Percentiles rank a stretch among this genome's conserved stretches.
phyloP scores from a whole-genome alignment of 768 basidiomycete species.

The Trametes elegans region DNA sequence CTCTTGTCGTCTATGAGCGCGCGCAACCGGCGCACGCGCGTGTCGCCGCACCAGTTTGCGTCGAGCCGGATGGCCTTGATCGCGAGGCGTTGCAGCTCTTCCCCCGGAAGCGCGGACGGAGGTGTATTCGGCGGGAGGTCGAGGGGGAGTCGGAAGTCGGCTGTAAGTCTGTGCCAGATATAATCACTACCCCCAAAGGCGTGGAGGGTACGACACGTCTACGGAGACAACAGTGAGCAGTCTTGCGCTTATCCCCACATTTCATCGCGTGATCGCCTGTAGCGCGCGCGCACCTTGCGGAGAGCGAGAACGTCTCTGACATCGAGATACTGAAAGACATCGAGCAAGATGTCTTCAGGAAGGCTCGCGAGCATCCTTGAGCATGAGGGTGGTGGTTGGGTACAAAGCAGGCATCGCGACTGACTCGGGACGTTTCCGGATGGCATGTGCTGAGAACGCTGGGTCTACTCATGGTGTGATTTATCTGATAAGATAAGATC shows the following conservation, averaged over 20 bases:
- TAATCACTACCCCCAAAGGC: constrained; percentile 50
- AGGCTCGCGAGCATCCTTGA: constrained; percentile 31
- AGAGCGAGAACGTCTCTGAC: constrained; percentile 45
- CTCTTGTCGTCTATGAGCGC: constrained; percentile 34
- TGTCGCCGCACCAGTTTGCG: constrained; percentile 46
- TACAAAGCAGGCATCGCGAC: constrained; percentile 1
- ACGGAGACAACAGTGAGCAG: constrained; percentile 25
- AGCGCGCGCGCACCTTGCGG: constrained; percentile 6
- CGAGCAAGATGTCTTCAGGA: constrained; percentile 45
- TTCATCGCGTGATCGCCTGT: background rate
- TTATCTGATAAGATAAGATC: constrained; percentile 20
- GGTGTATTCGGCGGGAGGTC: constrained; percentile 39
- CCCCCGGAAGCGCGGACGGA: constrained; percentile 35
- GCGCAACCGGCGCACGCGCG: constrained; percentile 36
- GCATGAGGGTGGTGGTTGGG: constrained; percentile 12
- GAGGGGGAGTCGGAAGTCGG: constrained; percentile 35
- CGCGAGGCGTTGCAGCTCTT: constrained; percentile 40
- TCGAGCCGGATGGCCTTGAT: constrained; percentile 49
- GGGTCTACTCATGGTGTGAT: constrained; percentile 4
- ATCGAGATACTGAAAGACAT: constrained; percentile 33
- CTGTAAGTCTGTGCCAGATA: constrained; percentile 48
- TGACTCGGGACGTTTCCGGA: constrained; percentile 5
- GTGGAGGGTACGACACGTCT: constrained; percentile 63
- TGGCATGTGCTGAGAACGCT: background rate
- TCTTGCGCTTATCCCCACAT: constrained; percentile 1